Base-by-base conservation (phyloP, 2,329 filamentous ascomycete genomes). In the Dactylellina parvicollis region DNA sequence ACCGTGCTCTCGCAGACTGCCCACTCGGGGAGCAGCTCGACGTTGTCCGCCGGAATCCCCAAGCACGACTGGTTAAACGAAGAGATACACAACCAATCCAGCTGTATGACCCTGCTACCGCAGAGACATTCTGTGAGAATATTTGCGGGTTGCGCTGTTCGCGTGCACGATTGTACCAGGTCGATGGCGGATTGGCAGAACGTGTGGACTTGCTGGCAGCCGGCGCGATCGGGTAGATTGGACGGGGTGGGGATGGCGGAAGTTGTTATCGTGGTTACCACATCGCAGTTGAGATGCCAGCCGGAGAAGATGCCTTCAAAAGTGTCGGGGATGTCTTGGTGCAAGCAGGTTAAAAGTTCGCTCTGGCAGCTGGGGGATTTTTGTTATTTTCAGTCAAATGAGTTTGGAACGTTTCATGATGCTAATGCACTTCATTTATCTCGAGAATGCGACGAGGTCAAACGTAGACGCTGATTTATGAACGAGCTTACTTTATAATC, bases 281-380 rank as follows among this genome's bases (percentile, higher is more conserved):
- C 30, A 18, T 55, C 50, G 32, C 50, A 55, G 2, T 38, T 22
- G 7, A n/a, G 2, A 18, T 55, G 50, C 50, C 50, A 55, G 18
- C 4, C 16, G 7, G 28, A 36, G 3, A 55, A 10, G 4, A 55
- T 38, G 12, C 20, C 3, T 3, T 55, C 50, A n/a, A 24, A 18
- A 22, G 36, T 30, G 7, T 28, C 28, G 4, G 5, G 28, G 5
- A 22, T 18, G 3, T 55, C 20, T 7, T 55, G 18, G 9, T 7
- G 3, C 14, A 55, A 18, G n/a, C 50, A 55, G 22, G 4, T 36
- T 3, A 55, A 3, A 38, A 55, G 50, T n/a, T 55, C 50, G n/a
- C 38, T 55, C 22, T 55, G 28, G 20, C 50, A 55, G 20, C 50
- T 55, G n/a, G n/a, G n/a, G n/a, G n/a, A n/a, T n/a, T n/a, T n/a